Base-by-base conservation (phyloP, 371 early-diverging fungal genomes). In the Mortierella sp. region DNA sequence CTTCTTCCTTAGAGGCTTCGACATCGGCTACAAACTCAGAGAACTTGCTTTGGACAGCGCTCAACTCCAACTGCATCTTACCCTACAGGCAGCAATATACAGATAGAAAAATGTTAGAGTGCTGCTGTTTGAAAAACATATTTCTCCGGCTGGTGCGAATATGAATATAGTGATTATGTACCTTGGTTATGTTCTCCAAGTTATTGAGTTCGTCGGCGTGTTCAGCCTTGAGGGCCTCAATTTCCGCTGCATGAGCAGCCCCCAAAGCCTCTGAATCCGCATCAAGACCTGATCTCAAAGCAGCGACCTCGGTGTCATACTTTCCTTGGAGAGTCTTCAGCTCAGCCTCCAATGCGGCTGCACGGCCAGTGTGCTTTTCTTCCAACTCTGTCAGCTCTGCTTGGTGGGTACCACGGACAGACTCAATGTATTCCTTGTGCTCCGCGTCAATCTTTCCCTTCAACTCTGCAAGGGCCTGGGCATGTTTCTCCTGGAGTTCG, bases 61-160 rank as follows among this genome's bases (percentile, higher is more conserved):
- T 64, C 35, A 81, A n/a, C 43, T 81, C 81, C 60, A 76, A 16
- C 51, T 75, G 81, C 73, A 76, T 70, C 67, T 72, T 75, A 40
- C 76, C 73, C 76, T 79, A 45, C 32, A 61, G 43, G 20, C 22
- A 37, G 37, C 57, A 37, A n/a, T 32, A 65, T 52, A 28, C 0
- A 30, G 43, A 58, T 30, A 30, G 30, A 14, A 3, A 22, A 20
- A 59, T 39, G 55, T 60, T 40, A 54, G 18, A 22, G 22, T 54
- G 26, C 9, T 26, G 26, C 10, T 26, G 26, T 5, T 12, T 26
- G 54, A 54, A 49, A 14, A 28, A 28, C 26, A 54, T 14, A 54
- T 20, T 35, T 52, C 35, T 51, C n/a, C 28, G 54, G 20, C 11
- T 51, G 35, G 0, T 20, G 11, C 10, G n/a, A 61, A 62, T 28